phyloP scores from a whole-genome alignment of 495 filamentous ascomycete species.

The Neurospora tetraspora region DNA sequence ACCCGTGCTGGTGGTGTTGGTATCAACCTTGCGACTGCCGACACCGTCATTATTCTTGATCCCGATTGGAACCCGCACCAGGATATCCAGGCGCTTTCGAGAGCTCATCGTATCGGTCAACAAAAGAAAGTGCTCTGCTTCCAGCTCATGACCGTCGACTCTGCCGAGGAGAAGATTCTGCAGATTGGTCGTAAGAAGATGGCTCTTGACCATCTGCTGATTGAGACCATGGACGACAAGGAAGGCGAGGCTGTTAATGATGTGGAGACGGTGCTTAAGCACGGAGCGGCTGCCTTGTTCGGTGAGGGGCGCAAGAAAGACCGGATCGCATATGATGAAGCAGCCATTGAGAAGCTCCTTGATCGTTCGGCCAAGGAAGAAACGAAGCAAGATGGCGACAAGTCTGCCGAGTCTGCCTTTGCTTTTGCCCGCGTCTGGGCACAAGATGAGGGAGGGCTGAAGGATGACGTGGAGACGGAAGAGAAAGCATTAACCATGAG shows the following conservation, averaged over 20 bases:
- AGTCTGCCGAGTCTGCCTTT: constrained; percentile 66
- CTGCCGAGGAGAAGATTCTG: constrained; percentile 90
- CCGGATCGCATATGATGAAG: constrained; percentile 63
- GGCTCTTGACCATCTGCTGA: constrained; percentile 84
- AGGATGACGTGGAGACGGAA: constrained; percentile 46
- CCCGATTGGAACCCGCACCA: constrained; percentile 98
- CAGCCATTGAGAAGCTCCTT: constrained; percentile 75
- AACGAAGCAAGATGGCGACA: constrained; percentile 43
- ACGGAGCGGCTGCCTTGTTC: constrained; percentile 82
- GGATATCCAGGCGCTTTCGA: constrained; percentile 89
- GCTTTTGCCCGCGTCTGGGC: constrained; percentile 89
- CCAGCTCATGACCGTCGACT: constrained; percentile 80
- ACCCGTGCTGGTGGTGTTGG: constrained; percentile 93
- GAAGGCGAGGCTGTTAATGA: constrained; percentile 67
- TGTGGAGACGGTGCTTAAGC: constrained; percentile 77
- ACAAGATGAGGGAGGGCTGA: constrained; percentile 54
- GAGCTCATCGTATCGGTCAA: constrained; percentile 93
- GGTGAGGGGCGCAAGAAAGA: constrained; percentile 58
- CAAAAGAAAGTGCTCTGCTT: constrained; percentile 92
- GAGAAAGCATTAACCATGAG: constrained; percentile 47
- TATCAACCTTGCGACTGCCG: constrained; percentile 94
- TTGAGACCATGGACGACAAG: constrained; percentile 69
- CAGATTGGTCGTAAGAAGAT: constrained; percentile 95
- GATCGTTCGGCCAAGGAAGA: constrained; percentile 77
- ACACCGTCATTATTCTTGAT: constrained; percentile 97